Evolutionary conservation across 805 yeast genomes (phyloP), one percentile per base, ranked within the genome.

Genomic region (Hanseniaspora lachancei): DNA sequence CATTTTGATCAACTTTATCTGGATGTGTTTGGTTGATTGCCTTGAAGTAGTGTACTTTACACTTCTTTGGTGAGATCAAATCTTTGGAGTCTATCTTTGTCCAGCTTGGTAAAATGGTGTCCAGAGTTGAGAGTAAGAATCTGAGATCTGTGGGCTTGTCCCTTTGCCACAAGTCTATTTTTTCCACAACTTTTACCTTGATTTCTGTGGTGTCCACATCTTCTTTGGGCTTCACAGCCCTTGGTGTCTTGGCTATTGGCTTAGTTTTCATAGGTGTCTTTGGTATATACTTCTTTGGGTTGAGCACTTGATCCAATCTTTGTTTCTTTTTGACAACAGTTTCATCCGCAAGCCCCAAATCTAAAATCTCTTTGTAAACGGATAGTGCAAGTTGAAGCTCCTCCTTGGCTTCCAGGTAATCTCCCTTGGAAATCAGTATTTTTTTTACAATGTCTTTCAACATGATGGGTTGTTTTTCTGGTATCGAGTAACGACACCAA

Each of bases 11-110:
- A 24, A 89, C 71, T 67, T 93, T 93, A 68, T 93, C 99, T 0
- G 91, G 81, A 67, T 89, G 93, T 2, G 96, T 95, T 51, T 80
- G 77, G 0, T 97, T 82, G 61, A 93, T 87, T 5, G 96, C 88
- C 68, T 84, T 86, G 89, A 93, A 81, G 44, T 93, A 93, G 20
- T 74, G 74, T 39, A 91, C 72, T 66, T 91, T 91, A 40, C 89
- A 97, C 66, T 86, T 89, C 62, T 89, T 89, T 20, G 95, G 91
- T 60, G 89, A 72, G 58, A 93, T 93, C 58, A 93, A 72, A 57
- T 91, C 97, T 4, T 82, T 75, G 64, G 84, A 68, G 1, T 81
- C 67, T 5, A 89, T 82, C 18, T 77, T 72, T 59, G 76, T 77
- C 95, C 93, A 86, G 1, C 77, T 60, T 47, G 76, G 79, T 13